Percentiles rank a stretch among this genome's conserved stretches.
phyloP scores from a whole-genome alignment of 2,329 filamentous ascomycete genomes.

The Xylariaceae sp. region DNA sequence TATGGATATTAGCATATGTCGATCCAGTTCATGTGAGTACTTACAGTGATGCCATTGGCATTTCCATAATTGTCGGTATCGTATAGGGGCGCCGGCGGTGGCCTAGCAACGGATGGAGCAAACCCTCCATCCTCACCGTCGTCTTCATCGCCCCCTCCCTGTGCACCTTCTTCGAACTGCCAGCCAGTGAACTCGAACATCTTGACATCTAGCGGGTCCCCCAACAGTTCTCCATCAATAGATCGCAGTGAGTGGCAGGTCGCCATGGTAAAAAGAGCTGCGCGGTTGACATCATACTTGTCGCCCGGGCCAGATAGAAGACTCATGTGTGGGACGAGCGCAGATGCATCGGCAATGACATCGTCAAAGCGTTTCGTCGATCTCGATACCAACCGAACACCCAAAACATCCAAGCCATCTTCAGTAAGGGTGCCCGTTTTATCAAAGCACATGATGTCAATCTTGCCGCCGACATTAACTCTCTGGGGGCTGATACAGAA shows the following conservation, averaged over 20 bases:
- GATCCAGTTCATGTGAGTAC: conserved; percentile 1
- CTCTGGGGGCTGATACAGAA: conserved; percentile 98
- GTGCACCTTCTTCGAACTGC: conserved; percentile 84
- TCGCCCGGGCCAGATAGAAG: conserved; percentile 28
- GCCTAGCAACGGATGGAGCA: conserved; percentile 83
- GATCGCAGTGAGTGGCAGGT: conserved; percentile 90
- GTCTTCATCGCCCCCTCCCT: conserved; percentile 59
- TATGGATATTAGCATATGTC: conserved; percentile 23
- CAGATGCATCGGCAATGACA: conserved; percentile 62
- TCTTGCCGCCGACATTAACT: conserved; percentile 92
- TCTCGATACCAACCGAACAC: conserved; percentile 72
- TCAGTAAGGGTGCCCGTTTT: conserved; percentile 98
- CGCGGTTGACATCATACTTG: conserved; percentile 39
- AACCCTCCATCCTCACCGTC: conserved; percentile 73
- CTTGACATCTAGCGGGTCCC: conserved; percentile 91
- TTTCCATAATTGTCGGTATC: conserved; percentile 31
- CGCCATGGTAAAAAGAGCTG: conserved; percentile 89
- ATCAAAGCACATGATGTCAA: conserved; percentile 96
- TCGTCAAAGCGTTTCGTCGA: conserved; percentile 66
- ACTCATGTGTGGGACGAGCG: conserved; percentile 48
- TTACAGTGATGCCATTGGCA: conserved; percentile 27
- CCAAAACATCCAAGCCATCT: conserved; percentile 90
- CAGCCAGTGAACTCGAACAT: conserved; percentile 98
- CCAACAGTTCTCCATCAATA: conserved; percentile 83
- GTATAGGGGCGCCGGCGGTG: conserved; percentile 61